Conservation (phyloP, 352 stramenopile genomes). For the Phytophthora multivora region DNA sequence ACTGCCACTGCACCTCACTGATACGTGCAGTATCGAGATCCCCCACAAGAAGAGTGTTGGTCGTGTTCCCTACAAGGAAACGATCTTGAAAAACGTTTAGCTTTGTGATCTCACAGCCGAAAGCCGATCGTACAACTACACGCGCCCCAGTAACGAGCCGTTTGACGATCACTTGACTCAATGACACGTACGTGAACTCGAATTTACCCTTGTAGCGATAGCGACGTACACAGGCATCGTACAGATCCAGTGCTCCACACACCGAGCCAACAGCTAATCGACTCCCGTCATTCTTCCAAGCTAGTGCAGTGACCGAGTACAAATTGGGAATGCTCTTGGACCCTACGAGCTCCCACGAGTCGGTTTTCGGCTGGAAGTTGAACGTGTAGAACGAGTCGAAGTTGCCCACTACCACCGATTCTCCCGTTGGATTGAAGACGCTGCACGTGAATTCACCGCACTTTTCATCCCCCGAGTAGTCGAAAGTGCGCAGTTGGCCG, state of each 20-base stretch:
- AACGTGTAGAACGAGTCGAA: constrained; percentile 94
- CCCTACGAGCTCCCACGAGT: constrained; percentile 81
- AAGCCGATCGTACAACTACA: constrained; percentile 89
- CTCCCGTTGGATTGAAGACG: constrained; percentile 91
- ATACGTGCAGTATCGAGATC: constrained; percentile 93
- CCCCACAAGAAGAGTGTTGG: constrained; percentile 91
- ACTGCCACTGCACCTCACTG: constrained; percentile 93
- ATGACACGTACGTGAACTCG: constrained; percentile 95
- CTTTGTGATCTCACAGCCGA: constrained; percentile 93
- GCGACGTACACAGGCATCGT: constrained; percentile 91
- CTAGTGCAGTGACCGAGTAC: constrained; percentile 92
- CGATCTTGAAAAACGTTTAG: constrained; percentile 95
- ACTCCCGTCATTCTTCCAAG: constrained; percentile 92
- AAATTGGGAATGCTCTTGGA: constrained; percentile 92
- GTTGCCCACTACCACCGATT: constrained; percentile 92
- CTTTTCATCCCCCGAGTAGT: constrained; percentile 88
- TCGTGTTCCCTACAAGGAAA: constrained; percentile 91
- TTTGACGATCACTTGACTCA: constrained; percentile 95
- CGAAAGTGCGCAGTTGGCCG: constrained; percentile 84
- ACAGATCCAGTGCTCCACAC: constrained; percentile 92
- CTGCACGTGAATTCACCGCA: constrained; percentile 82
- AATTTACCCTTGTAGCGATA: constrained; percentile 95
- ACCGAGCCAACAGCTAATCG: constrained; percentile 90
- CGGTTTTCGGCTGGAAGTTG: constrained; percentile 82
- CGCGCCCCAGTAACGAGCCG: constrained; percentile 81